phyloP scores from a whole-genome alignment of 2,329 filamentous ascomycete species.

The Diplodia intermedia region DNA sequence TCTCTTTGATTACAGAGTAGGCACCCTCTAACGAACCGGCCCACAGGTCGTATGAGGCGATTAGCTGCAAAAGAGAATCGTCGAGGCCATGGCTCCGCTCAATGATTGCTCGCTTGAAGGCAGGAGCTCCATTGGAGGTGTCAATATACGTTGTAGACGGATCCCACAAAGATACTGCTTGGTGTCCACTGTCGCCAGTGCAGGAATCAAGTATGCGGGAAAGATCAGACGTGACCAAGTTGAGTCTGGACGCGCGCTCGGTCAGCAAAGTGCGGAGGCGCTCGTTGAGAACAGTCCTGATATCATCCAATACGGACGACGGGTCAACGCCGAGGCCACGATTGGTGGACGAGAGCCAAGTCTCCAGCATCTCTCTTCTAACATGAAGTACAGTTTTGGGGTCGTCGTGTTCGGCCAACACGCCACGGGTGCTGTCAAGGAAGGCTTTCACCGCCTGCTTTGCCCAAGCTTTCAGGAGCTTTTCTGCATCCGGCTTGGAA shows the following conservation, averaged over 20 bases:
- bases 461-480: constrained; percentile 50
- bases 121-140: constrained; percentile 67
- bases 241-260: constrained; percentile 68
- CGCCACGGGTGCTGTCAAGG: constrained; percentile 66
- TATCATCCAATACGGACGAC: constrained; percentile 69
- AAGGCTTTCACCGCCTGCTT: constrained; percentile 49
- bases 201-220: constrained; percentile 67
- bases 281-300: constrained; percentile 72
- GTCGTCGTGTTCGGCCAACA: constrained; percentile 66
- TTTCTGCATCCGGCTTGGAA: constrained; percentile 50
- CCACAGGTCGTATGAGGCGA: constrained; percentile 75
- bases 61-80: constrained; percentile 67
- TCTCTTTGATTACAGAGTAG: constrained; percentile 66
- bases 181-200: constrained; percentile 53
- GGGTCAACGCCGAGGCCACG: constrained; percentile 71
- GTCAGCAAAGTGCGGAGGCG: constrained; percentile 70
- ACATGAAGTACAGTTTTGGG: constrained; percentile 74
- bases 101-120: constrained; percentile 73
- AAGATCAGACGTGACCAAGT: constrained; percentile 69
- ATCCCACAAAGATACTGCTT: constrained; percentile 70
- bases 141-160: constrained; percentile 68
- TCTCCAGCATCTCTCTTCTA: constrained; percentile 72
- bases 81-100: constrained; percentile 76
- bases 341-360: constrained; percentile 75
- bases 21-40: constrained; percentile 73